Evolutionary conservation across 257 asterid genomes (phyloP), one percentile per base, ranked within the genome.

Genomic region (Forsythia suspensa): DNA sequence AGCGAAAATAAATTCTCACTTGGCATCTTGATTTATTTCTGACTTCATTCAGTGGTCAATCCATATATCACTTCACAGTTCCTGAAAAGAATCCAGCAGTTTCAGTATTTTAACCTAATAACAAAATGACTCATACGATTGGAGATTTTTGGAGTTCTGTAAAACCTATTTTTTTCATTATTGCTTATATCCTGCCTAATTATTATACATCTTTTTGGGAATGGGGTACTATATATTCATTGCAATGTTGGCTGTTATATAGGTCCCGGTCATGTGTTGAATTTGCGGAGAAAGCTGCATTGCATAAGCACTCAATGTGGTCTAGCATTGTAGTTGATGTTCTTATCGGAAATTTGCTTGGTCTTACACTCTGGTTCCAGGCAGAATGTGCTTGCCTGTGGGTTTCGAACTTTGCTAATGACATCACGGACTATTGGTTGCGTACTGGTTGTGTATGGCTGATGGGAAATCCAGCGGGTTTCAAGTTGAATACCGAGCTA

Each of bases 401-500:
- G 90, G 76, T 92, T 84, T 89, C 94, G 43, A 82, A 82, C 51
- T 89, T 91, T 57, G 85, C 91, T 9, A 85, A 81, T 55, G 94
- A 90, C 83, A 79, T 90, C 84, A 93, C 97, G 34, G 88, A 93
- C 84, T 80, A 86, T 82, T 91, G 93, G 88, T 80, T 96, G 82
- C 97, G 99, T 74, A 86, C 80, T 69, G 94, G 98, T 77, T 95
- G 99, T 82, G 97, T 94, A 73, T 96, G 99, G 99, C 93, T 96
- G 81, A 94, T 96, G 97, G 98, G 97, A 46, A 90, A 92, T 85
- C 99, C 98, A 5, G 99, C 99, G 8, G 99, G 99, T 67, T 96
- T 96, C 87, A 96, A 96, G 88, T 86, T 96, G 89, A 96, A 96
- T 79, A 87, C 98, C 37, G 99, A 96, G 88, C 92, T 96, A 76